A percentile compares a stretch with the other conserved stretches of the same genome.
These are phyloP conservation scores for Sequoia sempervirens DNA, from an alignment of 75 land plant species.

Conservation along the genomic window DNA sequence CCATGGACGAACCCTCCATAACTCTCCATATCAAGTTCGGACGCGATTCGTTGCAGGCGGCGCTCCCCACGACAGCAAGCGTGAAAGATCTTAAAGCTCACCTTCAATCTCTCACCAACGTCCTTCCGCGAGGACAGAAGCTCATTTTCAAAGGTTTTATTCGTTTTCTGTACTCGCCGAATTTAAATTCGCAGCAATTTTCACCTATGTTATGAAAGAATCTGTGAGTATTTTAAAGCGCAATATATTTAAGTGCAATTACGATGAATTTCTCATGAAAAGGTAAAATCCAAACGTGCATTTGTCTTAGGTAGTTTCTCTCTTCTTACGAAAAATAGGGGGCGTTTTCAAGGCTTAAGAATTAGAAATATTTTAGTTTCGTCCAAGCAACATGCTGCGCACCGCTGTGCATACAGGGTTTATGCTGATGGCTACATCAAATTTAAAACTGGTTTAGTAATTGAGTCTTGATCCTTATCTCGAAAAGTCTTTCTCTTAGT, in stretches of 20 bases:
- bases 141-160: slow-evolving; percentile 76
- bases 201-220: neutral
- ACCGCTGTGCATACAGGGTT: neutral
- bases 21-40: slow-evolving; percentile 55
- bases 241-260: neutral
- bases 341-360: neutral
- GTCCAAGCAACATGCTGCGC: neutral
- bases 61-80: slow-evolving; percentile 28
- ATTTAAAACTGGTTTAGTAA: neutral
- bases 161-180: neutral
- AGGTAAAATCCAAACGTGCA: neutral
- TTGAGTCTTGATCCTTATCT: too few species aligned
- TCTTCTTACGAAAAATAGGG: too few species aligned
- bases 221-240: neutral
- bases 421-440: neutral
- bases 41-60: slow-evolving; percentile 27
- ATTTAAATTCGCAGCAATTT: neutral
- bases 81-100: slow-evolving; percentile 58
- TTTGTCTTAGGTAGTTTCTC: neutral
- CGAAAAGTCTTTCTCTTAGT: neutral
- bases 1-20: slow-evolving; percentile 11
- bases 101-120: slow-evolving; percentile 66
- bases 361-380: neutral
- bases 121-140: slow-evolving; percentile 79
- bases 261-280: neutral